phyloP scores from a whole-genome alignment of 768 basidiomycete species.

The Podaxis rugospora region DNA sequence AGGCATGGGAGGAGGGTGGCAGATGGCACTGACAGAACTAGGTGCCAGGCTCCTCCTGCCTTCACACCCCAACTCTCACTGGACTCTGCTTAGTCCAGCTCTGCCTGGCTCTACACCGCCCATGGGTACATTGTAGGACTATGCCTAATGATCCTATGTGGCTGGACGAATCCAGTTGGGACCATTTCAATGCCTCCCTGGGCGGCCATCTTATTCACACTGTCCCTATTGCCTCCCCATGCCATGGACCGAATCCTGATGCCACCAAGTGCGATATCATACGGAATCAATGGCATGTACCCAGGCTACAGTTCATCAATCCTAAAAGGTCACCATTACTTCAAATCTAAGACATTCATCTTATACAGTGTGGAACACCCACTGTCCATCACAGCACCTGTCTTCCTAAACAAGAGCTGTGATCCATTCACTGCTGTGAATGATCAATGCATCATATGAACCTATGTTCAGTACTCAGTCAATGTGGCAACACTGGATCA shows the following conservation, averaged over 20 bases:
- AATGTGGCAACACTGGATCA: constrained; percentile 16
- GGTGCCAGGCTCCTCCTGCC: too few species aligned
- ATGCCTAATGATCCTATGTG: constrained; percentile 11
- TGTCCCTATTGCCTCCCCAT: constrained; percentile 5
- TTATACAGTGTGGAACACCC: not conserved
- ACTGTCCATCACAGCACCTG: constrained; percentile 5
- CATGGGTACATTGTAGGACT: not conserved
- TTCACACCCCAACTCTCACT: not conserved
- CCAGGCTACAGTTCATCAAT: not conserved
- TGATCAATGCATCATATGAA: constrained; percentile 11
- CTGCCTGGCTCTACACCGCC: not conserved
- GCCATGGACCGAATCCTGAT: not conserved
- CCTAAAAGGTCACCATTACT: too few species aligned
- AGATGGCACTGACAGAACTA: too few species aligned
- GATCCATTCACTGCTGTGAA: constrained; percentile 13
- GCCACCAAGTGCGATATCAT: not conserved
- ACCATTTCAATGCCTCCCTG: constrained; percentile 11
- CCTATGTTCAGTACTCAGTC: constrained; percentile 16
- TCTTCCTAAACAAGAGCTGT: constrained; percentile 16
- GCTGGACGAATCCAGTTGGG: constrained; percentile 10
- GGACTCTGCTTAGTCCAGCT: not conserved
- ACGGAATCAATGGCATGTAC: not conserved
- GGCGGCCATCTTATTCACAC: constrained; percentile 12
- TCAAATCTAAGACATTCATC: not conserved
- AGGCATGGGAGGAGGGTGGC: too few species aligned